These are phyloP conservation scores for Tolypocladium endophyticum DNA, from an alignment of 2,329 filamentous ascomycete species.

Conservation along the genomic window DNA sequence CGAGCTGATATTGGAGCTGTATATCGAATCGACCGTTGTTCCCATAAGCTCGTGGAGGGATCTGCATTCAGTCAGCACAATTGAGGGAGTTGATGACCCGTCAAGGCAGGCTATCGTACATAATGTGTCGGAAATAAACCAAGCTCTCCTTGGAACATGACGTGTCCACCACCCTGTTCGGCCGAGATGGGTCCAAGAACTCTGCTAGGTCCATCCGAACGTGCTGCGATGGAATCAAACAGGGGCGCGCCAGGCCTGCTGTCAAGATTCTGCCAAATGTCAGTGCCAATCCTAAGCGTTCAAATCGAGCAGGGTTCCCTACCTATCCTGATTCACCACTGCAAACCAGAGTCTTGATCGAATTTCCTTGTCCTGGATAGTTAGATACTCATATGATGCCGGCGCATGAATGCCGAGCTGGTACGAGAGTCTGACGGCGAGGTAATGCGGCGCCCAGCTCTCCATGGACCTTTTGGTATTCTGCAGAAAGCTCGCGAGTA, in stretches of 20 bases:
- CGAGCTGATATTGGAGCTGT: conserved; percentile 10
- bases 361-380: conserved; percentile 12
- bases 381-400: conserved; percentile 12
- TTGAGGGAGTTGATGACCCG: not conserved
- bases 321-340: conserved; percentile 18
- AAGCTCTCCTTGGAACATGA: conserved; percentile 3
- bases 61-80: conserved; percentile 2
- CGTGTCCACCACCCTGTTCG: not conserved
- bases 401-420: conserved; percentile 23
- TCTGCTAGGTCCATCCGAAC: conserved; percentile 4
- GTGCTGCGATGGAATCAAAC: conserved; percentile 8
- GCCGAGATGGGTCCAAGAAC: not conserved
- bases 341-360: conserved; percentile 19
- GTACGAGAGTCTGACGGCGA: conserved; percentile 19
- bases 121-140: conserved; percentile 8
- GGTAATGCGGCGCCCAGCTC: conserved; percentile 18
- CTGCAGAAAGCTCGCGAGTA: conserved; percentile 21
- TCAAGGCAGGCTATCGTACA: conserved; percentile 3
- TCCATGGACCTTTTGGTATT: conserved; percentile 22
- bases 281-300: not conserved
- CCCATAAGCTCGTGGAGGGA: conserved; percentile 11
- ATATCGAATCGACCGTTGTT: conserved; percentile 8
- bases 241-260: conserved; percentile 10
- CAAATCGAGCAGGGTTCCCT: not conserved
- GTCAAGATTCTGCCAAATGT: conserved; percentile 8